Conservation (phyloP, 768 basidiomycete species). For the Termitomyces titanicus region DNA sequence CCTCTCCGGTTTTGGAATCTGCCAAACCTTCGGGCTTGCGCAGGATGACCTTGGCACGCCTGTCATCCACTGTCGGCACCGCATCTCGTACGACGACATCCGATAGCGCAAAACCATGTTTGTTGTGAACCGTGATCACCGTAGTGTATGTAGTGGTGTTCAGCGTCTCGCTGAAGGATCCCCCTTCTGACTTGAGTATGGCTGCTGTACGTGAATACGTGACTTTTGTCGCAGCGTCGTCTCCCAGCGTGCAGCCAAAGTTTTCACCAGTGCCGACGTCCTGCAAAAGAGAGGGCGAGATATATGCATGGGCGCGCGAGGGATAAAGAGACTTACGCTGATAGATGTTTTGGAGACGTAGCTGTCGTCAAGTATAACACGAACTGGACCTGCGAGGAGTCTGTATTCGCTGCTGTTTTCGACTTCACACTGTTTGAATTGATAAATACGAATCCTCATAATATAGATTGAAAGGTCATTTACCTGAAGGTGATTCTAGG, state of each 20-base stretch:
- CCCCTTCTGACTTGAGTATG: slow-evolving; percentile 30
- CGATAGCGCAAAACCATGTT: slow-evolving; percentile 40
- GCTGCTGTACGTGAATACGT: slow-evolving; percentile 40
- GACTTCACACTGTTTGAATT: slow-evolving; percentile 36
- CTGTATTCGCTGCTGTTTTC: slow-evolving; percentile 57
- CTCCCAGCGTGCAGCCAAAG: slow-evolving; percentile 54
- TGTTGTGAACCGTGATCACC: slow-evolving; percentile 43
- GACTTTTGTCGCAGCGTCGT: slow-evolving; percentile 38
- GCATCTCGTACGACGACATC: slow-evolving; percentile 45
- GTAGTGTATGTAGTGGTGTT: slow-evolving; percentile 44
- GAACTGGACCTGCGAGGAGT: slow-evolving; percentile 50
- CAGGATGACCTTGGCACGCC: slow-evolving; percentile 40
- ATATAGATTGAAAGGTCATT: slow-evolving; percentile 4
- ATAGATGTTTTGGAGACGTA: slow-evolving; percentile 55
- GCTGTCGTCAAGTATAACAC: slow-evolving; percentile 52
- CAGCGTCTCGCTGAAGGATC: slow-evolving; percentile 40
- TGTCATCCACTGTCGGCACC: slow-evolving; percentile 39
- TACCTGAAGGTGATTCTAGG: slow-evolving; percentile 49
- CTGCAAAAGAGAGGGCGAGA: slow-evolving; percentile 17
- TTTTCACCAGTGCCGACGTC: slow-evolving; percentile 46
- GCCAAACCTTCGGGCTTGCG: slow-evolving; percentile 44
- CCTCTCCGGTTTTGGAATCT: slow-evolving; percentile 37
- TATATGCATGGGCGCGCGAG: neutral
- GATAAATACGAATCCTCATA: neutral
- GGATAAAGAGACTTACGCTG: slow-evolving; percentile 23